Evolutionary conservation across 208 protist species (phyloP).

Genomic region (Borovskyia barvae): DNA sequence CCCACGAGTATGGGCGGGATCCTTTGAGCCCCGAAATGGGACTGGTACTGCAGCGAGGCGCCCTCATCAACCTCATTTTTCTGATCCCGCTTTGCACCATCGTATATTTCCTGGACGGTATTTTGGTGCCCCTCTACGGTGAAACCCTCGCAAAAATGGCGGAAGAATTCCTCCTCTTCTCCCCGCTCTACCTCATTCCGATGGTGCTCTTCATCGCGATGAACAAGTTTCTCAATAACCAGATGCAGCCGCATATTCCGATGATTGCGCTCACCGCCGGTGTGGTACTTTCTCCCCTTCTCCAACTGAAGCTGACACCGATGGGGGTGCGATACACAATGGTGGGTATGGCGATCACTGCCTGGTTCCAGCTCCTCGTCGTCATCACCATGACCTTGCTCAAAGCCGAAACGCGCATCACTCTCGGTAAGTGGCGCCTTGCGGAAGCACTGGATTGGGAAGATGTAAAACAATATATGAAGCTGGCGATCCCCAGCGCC

Average conservation of each 20-base stretch:
- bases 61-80: constrained; percentile 70
- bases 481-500: constrained; percentile 74
- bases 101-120: constrained; percentile 45
- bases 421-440: constrained; percentile 59
- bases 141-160: constrained; percentile 40
- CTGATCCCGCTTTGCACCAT: constrained; percentile 49
- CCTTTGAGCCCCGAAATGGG: constrained; percentile 67
- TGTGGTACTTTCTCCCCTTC: constrained; percentile 55
- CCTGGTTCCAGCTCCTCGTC: constrained; percentile 71
- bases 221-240: constrained; percentile 85
- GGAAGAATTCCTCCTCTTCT: constrained; percentile 64
- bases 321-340: constrained; percentile 82
- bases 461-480: constrained; percentile 79
- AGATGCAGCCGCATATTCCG: constrained; percentile 79
- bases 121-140: constrained; percentile 65
- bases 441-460: constrained; percentile 56
- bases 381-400: constrained; percentile 60
- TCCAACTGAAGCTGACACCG: constrained; percentile 72
- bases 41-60: constrained; percentile 71
- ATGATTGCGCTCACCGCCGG: constrained; percentile 80
- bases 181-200: constrained; percentile 62
- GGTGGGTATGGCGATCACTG: constrained; percentile 75
- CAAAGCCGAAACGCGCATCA: constrained; percentile 67
- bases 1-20: constrained; percentile 81
- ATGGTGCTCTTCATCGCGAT: constrained; percentile 72